phyloP scores from a whole-genome alignment of 768 basidiomycete genomes.

The Auricularia heimuer region DNA sequence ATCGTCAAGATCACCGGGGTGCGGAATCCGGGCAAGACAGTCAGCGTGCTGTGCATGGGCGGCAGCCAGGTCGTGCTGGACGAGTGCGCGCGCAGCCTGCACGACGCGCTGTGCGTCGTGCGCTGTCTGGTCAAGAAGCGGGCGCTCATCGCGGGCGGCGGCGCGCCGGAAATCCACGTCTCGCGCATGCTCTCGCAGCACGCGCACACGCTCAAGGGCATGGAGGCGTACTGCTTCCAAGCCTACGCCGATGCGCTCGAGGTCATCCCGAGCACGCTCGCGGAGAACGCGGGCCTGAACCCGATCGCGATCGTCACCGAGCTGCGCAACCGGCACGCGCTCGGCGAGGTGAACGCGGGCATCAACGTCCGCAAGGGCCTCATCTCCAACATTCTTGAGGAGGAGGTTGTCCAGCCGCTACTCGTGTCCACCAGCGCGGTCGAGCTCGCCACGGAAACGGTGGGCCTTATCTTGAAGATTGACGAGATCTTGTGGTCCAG shows the following conservation, averaged over 20 bases:
- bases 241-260: slow-evolving; percentile 97
- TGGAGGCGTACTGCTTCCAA: slow-evolving; percentile 99
- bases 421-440: slow-evolving; percentile 92
- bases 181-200: slow-evolving; percentile 86
- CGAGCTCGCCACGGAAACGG: slow-evolving; percentile 93
- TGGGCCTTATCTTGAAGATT: slow-evolving; percentile 91
- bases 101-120: slow-evolving; percentile 98
- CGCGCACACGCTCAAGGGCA: slow-evolving; percentile 87
- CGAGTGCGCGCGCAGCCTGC: slow-evolving; percentile 93
- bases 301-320: slow-evolving; percentile 98
- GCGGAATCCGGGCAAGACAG: slow-evolving; percentile 88
- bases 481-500: slow-evolving; percentile 42
- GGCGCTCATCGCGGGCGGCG: slow-evolving; percentile 91
- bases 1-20: slow-evolving; percentile 93
- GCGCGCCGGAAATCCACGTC: slow-evolving; percentile 96
- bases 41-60: slow-evolving; percentile 92
- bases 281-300: slow-evolving; percentile 97
- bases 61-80: slow-evolving; percentile 88
- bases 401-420: slow-evolving; percentile 94
- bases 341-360: slow-evolving; percentile 89
- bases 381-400: slow-evolving; percentile 94
- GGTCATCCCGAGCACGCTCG: slow-evolving; percentile 93
- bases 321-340: slow-evolving; percentile 89
- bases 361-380: slow-evolving; percentile 99
- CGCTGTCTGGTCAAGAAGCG: slow-evolving; percentile 97